phyloP scores from a whole-genome alignment of 495 filamentous ascomycete species.

The Beverwykella pulmonaria region DNA sequence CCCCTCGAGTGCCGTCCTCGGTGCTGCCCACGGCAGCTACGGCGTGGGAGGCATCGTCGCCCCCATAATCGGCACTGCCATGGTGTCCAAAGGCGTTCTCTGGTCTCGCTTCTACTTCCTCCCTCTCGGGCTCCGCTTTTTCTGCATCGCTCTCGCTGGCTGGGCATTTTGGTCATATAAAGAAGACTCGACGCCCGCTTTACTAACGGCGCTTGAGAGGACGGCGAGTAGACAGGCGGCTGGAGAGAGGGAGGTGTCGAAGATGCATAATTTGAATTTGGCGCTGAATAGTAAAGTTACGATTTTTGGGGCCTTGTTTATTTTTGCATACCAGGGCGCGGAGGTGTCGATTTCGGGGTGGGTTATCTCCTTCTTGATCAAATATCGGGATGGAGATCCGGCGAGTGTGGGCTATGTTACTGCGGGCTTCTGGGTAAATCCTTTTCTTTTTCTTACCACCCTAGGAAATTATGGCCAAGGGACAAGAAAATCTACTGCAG shows the following conservation, averaged over 20 bases:
- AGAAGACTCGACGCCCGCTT: constrained; percentile 47
- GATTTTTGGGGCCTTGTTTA: constrained; percentile 71
- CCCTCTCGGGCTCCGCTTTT: constrained; percentile 52
- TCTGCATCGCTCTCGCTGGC: constrained; percentile 53
- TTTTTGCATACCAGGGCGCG: constrained; percentile 80
- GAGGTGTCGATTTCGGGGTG: constrained; percentile 77
- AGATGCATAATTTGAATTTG: constrained; percentile 46
- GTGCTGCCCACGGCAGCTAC: constrained; percentile 68
- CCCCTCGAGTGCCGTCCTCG: constrained; percentile 63
- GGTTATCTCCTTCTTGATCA: constrained; percentile 80
- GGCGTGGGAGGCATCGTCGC: constrained; percentile 69
- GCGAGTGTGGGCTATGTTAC: constrained; percentile 76
- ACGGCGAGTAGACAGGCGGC: constrained; percentile 41
- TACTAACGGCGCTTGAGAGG: constrained; percentile 47
- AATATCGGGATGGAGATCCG: constrained; percentile 66
- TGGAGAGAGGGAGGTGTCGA: constrained; percentile 27
- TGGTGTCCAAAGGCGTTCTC: constrained; percentile 54
- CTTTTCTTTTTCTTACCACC: neutral
- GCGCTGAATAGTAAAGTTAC: constrained; percentile 63
- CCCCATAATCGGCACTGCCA: constrained; percentile 70
- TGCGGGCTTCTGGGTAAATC: constrained; percentile 72
- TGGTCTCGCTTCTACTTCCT: constrained; percentile 69
- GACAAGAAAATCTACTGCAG: neutral
- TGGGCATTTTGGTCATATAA: constrained; percentile 66
- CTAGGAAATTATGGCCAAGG: no score